These are phyloP conservation scores for Sphaerosporella brunnea DNA, from an alignment of 495 filamentous ascomycete genomes.

Conservation along the genomic window DNA sequence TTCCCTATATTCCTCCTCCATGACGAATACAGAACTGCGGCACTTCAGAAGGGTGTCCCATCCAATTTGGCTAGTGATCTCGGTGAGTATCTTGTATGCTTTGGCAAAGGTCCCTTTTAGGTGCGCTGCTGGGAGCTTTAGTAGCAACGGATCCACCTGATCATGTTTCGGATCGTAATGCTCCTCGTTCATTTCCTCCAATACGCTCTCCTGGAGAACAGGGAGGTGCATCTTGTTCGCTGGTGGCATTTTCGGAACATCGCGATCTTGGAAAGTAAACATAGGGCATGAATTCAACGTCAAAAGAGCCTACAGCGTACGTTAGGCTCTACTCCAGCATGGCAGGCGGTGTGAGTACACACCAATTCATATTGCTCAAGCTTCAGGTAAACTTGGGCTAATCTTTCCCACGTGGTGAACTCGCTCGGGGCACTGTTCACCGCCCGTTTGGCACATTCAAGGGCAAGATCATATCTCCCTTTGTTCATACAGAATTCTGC, in stretches of 20 bases:
- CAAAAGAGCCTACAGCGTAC: constrained; percentile 45
- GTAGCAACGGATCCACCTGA: constrained; percentile 67
- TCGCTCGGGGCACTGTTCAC: constrained; percentile 91
- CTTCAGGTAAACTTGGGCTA: constrained; percentile 81
- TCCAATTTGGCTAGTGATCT: constrained; percentile 85
- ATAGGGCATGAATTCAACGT: constrained; percentile 98
- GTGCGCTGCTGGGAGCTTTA: constrained; percentile 67
- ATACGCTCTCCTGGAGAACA: constrained; percentile 67
- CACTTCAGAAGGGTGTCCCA: constrained; percentile 92
- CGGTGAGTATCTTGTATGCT: constrained; percentile 82
- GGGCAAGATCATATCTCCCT: constrained; percentile 64
- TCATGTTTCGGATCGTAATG: constrained; percentile 52
- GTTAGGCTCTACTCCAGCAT: background rate
- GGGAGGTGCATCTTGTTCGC: constrained; percentile 73
- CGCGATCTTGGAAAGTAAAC: constrained; percentile 99
- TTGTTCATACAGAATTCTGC: constrained; percentile 84
- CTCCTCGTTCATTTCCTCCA: constrained; percentile 88
- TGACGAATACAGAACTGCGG: constrained; percentile 91
- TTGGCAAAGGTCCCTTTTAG: constrained; percentile 92
- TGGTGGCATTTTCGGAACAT: constrained; percentile 83
- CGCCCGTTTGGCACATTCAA: constrained; percentile 83
- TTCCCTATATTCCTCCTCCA: constrained; percentile 94
- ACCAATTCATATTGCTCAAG: constrained; percentile 78
- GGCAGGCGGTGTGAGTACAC: background rate
- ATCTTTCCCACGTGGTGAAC: constrained; percentile 86